Evolutionary conservation across 192 early-diverging fungal genomes (phyloP).

Genomic region (Podochytrium sp.): DNA sequence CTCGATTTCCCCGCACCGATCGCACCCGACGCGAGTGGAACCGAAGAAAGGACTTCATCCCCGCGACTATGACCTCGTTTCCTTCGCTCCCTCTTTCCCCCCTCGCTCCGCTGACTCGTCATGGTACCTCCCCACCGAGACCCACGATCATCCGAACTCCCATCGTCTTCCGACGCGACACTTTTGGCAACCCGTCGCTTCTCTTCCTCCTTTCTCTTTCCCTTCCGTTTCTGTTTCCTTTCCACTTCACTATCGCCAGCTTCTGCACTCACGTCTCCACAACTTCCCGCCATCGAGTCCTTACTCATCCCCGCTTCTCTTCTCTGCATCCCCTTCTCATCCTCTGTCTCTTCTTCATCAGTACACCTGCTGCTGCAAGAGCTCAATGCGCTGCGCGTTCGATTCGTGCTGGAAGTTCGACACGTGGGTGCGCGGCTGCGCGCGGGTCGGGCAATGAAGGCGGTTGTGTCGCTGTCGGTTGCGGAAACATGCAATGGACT

Average conservation of each 20-base stretch:
- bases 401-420: background rate
- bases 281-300: too few relatives aligned
- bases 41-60: too few relatives aligned
- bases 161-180: too few relatives aligned
- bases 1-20: background rate
- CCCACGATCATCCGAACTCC: too few relatives aligned
- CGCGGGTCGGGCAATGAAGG: background rate
- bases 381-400: background rate
- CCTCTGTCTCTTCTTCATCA: background rate
- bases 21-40: too few relatives aligned
- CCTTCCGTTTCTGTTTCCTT: slow-evolving; percentile 2
- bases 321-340: background rate
- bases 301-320: background rate
- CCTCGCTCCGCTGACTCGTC: too few relatives aligned
- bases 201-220: background rate
- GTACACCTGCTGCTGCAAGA: background rate
- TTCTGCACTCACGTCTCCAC: slow-evolving; percentile 13
- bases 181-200: too few relatives aligned
- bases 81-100: too few relatives aligned
- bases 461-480: too few relatives aligned
- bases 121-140: too few relatives aligned
- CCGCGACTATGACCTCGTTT: too few relatives aligned
- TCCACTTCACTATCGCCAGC: background rate
- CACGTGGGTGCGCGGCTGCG: background rate
- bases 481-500: too few relatives aligned